A percentile compares a stretch with the other conserved stretches of the same genome.
phyloP scores from a whole-genome alignment of 169 alveolate genomes.

The Amoebophrya sp. region DNA sequence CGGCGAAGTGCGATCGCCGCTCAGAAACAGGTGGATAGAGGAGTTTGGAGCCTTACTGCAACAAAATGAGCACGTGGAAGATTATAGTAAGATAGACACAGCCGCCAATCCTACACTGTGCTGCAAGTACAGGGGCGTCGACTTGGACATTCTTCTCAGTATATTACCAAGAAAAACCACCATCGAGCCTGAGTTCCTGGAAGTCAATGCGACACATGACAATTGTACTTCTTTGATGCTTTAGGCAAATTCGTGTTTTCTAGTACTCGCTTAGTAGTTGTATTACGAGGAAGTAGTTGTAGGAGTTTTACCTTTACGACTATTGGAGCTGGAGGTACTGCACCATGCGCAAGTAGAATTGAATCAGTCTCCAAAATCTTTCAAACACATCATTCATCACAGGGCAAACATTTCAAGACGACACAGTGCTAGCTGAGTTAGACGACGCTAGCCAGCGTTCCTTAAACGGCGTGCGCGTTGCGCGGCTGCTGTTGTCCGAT shows the following conservation, averaged over 20 bases:
- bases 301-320: no score
- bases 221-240: no score
- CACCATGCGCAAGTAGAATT: no score
- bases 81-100: neutral
- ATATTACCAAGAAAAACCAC: neutral
- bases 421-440: neutral
- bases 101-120: neutral
- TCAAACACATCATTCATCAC: no score
- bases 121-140: neutral
- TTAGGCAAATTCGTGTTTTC: no score
- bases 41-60: neutral
- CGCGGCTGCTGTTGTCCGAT: neutral
- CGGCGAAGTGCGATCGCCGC: neutral
- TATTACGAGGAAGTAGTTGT: no score
- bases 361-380: no score
- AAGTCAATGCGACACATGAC: no score
- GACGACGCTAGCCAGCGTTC: neutral
- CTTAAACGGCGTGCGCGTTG: neutral
- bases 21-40: neutral
- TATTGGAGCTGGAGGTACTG: no score
- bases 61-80: neutral
- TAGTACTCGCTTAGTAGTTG: no score
- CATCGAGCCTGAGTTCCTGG: no score
- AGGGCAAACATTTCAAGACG: neutral
- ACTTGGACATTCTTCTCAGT: neutral